Evolutionary conservation across 2,329 filamentous ascomycete species (phyloP).

Genomic region (Coniochaeta sp.): DNA sequence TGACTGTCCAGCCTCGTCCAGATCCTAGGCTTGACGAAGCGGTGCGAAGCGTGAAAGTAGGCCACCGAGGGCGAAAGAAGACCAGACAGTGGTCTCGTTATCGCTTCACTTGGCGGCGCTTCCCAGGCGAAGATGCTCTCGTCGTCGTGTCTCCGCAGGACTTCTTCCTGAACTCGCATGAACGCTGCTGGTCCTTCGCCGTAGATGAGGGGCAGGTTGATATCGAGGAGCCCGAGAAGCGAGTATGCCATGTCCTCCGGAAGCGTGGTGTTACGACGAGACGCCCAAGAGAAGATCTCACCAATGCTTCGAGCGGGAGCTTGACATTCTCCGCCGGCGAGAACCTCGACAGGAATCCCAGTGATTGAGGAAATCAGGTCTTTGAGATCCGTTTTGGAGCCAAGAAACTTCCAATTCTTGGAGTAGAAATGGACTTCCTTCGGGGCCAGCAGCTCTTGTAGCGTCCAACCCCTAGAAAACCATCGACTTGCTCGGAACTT

Average conservation of each 20-base stretch:
- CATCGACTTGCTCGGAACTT: neutral
- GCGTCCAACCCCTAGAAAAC: neutral
- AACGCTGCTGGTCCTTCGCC: constrained; percentile 8
- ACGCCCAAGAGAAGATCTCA: constrained; percentile 15
- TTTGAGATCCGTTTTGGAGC: neutral
- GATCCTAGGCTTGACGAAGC: neutral
- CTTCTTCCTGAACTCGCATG: neutral
- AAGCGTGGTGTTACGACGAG: constrained; percentile 13
- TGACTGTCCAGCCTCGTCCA: neutral
- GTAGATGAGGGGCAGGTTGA: constrained; percentile 20
- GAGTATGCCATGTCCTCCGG: constrained; percentile 19
- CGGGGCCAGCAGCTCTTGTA: neutral
- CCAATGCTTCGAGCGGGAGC: neutral
- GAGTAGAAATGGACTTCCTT: neutral
- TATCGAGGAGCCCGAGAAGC: constrained; percentile 17
- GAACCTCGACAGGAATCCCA: neutral
- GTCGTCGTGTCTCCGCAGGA: neutral
- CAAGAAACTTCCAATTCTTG: neutral
- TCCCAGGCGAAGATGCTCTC: neutral
- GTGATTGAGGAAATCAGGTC: neutral
- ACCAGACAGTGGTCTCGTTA: neutral
- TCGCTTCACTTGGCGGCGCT: neutral
- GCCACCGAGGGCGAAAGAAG: neutral
- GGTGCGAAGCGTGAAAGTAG: neutral
- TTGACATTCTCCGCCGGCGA: neutral